Base-by-base conservation (phyloP, 495 filamentous ascomycete genomes). In the Aspergillus leporis region DNA sequence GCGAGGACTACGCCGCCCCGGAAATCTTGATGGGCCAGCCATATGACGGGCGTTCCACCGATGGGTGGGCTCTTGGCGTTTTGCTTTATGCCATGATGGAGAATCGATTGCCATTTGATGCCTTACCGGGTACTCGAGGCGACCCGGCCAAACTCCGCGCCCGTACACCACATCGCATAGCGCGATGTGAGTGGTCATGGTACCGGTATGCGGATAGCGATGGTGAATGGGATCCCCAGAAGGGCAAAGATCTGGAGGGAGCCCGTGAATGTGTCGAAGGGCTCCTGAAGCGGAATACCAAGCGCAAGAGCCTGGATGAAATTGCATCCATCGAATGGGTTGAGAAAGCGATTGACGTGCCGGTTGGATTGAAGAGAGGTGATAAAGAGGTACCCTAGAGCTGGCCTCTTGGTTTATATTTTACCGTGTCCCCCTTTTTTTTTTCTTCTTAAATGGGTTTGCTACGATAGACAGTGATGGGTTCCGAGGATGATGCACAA, bases 51-150 rank as follows among this genome's bases (percentile, higher is more conserved):
- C 92, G 95, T 19, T 81, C 85, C 7, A 93, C 90, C 4, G 94
- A 98, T 66, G 92, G 92, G 19, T 98, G 94, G 94, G 93, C 93
- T 1, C 81, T 97, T 5, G 94, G 94, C 49, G 94, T 98, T 3
- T 74, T 97, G 9, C 83, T 98, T 0, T 98, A 97, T 68, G 91
- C 95, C 9, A 85, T 98, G 21, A 87, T 98, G 76, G 94, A 98
- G 74, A 88, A 87, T 22, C 83, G 93, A 46, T 76, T 98, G 38
- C 95, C 94, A 0, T 98, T 98, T 60, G 94, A 98, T 70, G 90
- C 90, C 7, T 77, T 85, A 1, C 90, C 93, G 0, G 86, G 86
- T 12, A 87, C 87, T 41, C 79, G 83, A 40, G 89, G 91, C 54
- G 85, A 83, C 46, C 83, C 90, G 65, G 80, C 84, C 63, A 80